Percentiles rank a stretch among this genome's conserved stretches.
These are phyloP conservation scores for Colletotrichum tropicale DNA, from an alignment of 2,329 filamentous ascomycete species.

Conservation along the genomic window DNA sequence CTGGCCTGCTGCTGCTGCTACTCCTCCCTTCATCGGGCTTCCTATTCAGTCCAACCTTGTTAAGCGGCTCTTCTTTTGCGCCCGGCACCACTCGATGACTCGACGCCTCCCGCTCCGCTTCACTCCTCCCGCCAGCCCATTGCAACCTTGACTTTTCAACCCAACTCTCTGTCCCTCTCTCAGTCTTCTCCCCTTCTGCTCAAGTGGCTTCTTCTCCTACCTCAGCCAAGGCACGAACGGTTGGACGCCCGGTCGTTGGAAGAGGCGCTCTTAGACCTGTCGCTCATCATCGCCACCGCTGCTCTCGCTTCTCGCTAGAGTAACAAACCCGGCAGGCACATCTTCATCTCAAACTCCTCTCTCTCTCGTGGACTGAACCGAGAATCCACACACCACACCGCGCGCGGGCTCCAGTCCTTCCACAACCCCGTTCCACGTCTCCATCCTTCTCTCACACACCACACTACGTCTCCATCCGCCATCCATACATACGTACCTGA, in stretches of 20 bases:
- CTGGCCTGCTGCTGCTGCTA: background rate
- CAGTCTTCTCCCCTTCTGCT: background rate
- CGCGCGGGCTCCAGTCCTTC: background rate
- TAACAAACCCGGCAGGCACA: background rate
- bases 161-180: background rate
- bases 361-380: background rate
- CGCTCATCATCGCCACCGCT: conserved; percentile 2
- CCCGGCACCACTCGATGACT: conserved; percentile 17
- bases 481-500: background rate
- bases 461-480: background rate
- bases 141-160: conserved; percentile 16
- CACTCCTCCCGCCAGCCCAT: background rate
- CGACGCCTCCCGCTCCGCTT: conserved; percentile 13
- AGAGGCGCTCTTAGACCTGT: background rate
- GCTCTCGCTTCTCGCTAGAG: conserved; percentile 6
- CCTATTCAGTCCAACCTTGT: conserved; percentile 17
- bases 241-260: conserved; percentile 1
- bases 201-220: background rate
- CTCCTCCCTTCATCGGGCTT: conserved; percentile 2
- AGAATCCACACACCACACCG: background rate
- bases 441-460: background rate
- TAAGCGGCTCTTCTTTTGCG: conserved; percentile 13
- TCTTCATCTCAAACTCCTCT: background rate
- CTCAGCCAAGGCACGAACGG: conserved; percentile 1
- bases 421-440: background rate